Percentiles rank a stretch among this genome's conserved stretches.
These are phyloP conservation scores for Thozetella sp. DNA, from an alignment of 495 filamentous ascomycete genomes.

Conservation along the genomic window DNA sequence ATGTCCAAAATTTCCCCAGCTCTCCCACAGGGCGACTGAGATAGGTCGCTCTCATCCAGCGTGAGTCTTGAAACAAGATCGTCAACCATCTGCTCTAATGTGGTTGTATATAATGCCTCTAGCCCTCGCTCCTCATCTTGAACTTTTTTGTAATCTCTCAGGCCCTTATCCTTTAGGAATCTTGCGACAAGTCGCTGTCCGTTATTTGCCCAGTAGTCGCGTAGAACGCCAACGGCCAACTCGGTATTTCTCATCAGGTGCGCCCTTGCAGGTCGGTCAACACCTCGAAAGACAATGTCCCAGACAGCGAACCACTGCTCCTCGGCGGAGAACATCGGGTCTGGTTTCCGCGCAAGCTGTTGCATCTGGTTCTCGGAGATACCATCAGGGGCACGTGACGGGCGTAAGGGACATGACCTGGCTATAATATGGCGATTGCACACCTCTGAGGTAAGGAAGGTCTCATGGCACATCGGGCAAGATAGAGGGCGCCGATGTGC, in stretches of 20 bases:
- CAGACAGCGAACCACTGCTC: background rate
- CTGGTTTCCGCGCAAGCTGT: background rate
- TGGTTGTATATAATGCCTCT: too few species aligned
- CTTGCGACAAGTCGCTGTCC: background rate
- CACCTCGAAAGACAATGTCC: background rate
- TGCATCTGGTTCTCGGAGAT: background rate
- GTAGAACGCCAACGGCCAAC: background rate
- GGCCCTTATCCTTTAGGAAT: background rate
- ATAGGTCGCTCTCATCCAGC: too few species aligned
- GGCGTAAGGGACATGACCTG: background rate
- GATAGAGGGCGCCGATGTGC: background rate
- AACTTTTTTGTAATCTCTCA: too few species aligned
- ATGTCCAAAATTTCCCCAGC: too few species aligned
- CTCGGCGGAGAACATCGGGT: background rate
- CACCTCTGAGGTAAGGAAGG: background rate
- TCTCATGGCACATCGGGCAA: background rate
- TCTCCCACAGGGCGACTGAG: too few species aligned
- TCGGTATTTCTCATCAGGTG: background rate
- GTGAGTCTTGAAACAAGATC: too few species aligned
- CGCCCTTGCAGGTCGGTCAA: background rate
- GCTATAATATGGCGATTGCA: background rate
- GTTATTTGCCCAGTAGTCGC: background rate
- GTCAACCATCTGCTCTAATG: too few species aligned
- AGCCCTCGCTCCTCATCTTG: too few species aligned
- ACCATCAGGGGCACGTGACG: background rate